phyloP scores from a whole-genome alignment of 73 alveolate genomes.

The Tetrahymena thermophila region DNA sequence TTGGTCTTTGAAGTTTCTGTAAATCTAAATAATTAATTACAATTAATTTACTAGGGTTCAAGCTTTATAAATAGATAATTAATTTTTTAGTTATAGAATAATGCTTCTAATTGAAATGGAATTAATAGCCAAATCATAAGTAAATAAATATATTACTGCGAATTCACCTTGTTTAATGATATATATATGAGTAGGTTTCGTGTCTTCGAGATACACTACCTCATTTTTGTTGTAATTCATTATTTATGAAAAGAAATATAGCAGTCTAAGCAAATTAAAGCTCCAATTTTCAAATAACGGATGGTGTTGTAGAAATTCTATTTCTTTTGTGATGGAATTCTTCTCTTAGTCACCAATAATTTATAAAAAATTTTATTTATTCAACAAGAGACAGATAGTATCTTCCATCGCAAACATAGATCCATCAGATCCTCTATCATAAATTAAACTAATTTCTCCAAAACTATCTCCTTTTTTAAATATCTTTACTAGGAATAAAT shows the following conservation, averaged over 20 bases:
- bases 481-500: slow-evolving; percentile 28
- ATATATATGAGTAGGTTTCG: slow-evolving; percentile 2
- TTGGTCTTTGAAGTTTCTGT: background rate
- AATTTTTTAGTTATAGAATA: background rate
- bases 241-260: slow-evolving; percentile 25
- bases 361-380: slow-evolving; percentile 24
- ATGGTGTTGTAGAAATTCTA: slow-evolving; percentile 33
- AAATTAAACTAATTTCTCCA: slow-evolving; percentile 57
- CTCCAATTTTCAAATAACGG: slow-evolving; percentile 49
- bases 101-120: background rate
- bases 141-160: background rate
- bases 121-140: background rate
- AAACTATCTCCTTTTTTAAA: slow-evolving; percentile 45
- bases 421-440: slow-evolving; percentile 44
- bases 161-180: slow-evolving; percentile 42
- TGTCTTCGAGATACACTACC: slow-evolving; percentile 5
- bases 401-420: slow-evolving; percentile 33
- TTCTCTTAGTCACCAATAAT: slow-evolving; percentile 37
- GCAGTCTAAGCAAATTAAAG: slow-evolving; percentile 30
- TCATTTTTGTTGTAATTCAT: slow-evolving; percentile 25
- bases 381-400: slow-evolving; percentile 43
- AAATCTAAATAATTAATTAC: background rate
- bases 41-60: background rate
- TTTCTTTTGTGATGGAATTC: slow-evolving; percentile 26
- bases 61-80: background rate